Percentiles rank a stretch among this genome's conserved stretches.
Conservation (phyloP, 1,284 basidiomycete species). For the Leccinum griseonigrum region DNA sequence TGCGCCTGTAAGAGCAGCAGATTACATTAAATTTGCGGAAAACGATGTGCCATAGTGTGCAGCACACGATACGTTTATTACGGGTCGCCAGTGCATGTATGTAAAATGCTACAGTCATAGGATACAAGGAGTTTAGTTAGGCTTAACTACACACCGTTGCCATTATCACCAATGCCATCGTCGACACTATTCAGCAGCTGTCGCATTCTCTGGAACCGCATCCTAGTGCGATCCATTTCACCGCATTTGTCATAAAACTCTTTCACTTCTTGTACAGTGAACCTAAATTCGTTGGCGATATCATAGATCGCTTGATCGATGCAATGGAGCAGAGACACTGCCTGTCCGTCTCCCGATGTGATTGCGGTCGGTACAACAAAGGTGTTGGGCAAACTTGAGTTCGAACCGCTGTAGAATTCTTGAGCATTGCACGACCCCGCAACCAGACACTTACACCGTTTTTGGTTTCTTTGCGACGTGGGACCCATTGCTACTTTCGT, state of each 20-base stretch:
- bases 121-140: not conserved
- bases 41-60: slow-evolving; percentile 22
- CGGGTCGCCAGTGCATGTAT: not conserved
- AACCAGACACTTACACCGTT: slow-evolving; percentile 26
- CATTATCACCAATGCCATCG: slow-evolving; percentile 31
- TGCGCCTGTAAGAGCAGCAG: slow-evolving; percentile 64
- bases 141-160: slow-evolving; percentile 12
- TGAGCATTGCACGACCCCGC: not conserved
- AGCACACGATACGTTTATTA: slow-evolving; percentile 2
- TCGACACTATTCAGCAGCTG: slow-evolving; percentile 46
- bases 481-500: slow-evolving; percentile 27
- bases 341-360: slow-evolving; percentile 9
- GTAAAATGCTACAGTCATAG: not conserved
- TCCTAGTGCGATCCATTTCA: slow-evolving; percentile 61
- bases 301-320: slow-evolving; percentile 59
- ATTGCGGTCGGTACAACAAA: slow-evolving; percentile 6
- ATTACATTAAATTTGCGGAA: slow-evolving; percentile 53
- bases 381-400: not conserved
- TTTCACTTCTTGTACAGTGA: slow-evolving; percentile 69
- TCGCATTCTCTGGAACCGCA: slow-evolving; percentile 65
- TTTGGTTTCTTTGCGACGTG: slow-evolving; percentile 27
- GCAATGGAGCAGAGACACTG: slow-evolving; percentile 44
- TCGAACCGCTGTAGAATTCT: slow-evolving; percentile 4
- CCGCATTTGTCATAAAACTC: slow-evolving; percentile 70
- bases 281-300: slow-evolving; percentile 63